Conservation (phyloP, 2,329 filamentous ascomycete genomes). For the Aspergillus sp. region DNA sequence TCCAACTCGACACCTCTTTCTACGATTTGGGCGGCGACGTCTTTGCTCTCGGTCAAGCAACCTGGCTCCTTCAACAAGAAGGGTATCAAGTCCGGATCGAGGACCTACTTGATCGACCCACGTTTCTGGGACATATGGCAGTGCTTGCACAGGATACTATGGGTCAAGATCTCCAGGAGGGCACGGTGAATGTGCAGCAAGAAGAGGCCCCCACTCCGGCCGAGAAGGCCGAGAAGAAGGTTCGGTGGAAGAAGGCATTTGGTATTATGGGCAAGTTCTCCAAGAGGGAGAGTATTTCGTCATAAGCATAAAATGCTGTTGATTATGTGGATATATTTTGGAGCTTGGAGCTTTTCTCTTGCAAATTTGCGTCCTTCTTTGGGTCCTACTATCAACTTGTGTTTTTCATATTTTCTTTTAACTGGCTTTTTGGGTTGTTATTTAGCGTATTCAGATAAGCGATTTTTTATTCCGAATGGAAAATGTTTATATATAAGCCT, state of each 20-base stretch:
- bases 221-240: conserved; percentile 4
- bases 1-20: conserved; percentile 43
- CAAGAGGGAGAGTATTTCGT: background rate
- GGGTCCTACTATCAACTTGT: too few relatives aligned
- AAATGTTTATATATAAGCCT: too few relatives aligned
- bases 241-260: conserved; percentile 6
- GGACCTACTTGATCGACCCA: conserved; percentile 41
- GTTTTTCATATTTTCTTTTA: too few relatives aligned
- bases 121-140: conserved; percentile 43
- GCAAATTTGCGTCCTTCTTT: too few relatives aligned
- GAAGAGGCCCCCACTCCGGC: background rate
- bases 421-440: too few relatives aligned
- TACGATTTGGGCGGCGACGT: conserved; percentile 44
- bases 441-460: too few relatives aligned
- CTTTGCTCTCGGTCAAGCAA: conserved; percentile 41
- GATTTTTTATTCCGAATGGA: too few relatives aligned
- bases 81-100: conserved; percentile 40
- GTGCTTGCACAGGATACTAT: conserved; percentile 24
- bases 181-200: background rate
- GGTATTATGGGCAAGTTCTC: conserved; percentile 4
- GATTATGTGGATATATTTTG: background rate
- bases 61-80: conserved; percentile 42
- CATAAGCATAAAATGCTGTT: conserved; percentile 6
- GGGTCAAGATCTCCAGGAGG: background rate
- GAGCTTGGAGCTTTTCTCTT: background rate